These are phyloP conservation scores for Peltaster fructicola DNA, from an alignment of 2,329 filamentous ascomycete genomes.

Conservation along the genomic window DNA sequence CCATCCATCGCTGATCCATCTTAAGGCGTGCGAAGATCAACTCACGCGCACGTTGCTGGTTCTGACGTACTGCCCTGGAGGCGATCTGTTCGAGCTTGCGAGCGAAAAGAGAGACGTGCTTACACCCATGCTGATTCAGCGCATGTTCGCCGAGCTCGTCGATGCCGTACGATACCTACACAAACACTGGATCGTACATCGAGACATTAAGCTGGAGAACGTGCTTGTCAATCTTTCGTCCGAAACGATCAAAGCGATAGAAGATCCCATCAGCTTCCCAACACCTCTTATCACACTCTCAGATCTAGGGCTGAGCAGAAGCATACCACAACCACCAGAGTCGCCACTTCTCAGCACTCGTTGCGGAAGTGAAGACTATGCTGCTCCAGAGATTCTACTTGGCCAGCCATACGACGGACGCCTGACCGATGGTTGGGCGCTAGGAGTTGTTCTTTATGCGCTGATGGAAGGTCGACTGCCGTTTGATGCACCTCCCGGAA, in stretches of 20 bases:
- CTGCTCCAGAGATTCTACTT: slow-evolving; percentile 88
- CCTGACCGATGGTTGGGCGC: slow-evolving; percentile 82
- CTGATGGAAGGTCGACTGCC: slow-evolving; percentile 83
- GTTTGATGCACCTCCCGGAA: slow-evolving; percentile 75
- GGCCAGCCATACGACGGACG: slow-evolving; percentile 88
- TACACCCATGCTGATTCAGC: slow-evolving; percentile 50
- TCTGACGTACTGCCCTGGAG: slow-evolving; percentile 80
- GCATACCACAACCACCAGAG: slow-evolving; percentile 53
- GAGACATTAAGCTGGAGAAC: slow-evolving; percentile 97
- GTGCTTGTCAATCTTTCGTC: slow-evolving; percentile 74
- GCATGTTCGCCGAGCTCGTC: slow-evolving; percentile 81
- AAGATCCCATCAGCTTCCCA: slow-evolving; percentile 59
- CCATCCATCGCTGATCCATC: slow-evolving; percentile 76
- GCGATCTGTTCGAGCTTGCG: slow-evolving; percentile 86
- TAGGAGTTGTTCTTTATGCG: slow-evolving; percentile 84
- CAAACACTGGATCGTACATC: slow-evolving; percentile 69
- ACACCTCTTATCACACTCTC: slow-evolving; percentile 76
- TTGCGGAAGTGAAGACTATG: slow-evolving; percentile 93
- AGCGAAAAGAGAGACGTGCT: slow-evolving; percentile 53
- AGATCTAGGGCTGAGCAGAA: slow-evolving; percentile 75
- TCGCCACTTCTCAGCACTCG: slow-evolving; percentile 82
- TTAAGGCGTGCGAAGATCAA: slow-evolving; percentile 83
- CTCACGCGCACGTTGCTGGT: slow-evolving; percentile 68
- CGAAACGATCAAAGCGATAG: slow-evolving; percentile 39
- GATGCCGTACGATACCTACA: slow-evolving; percentile 77